Evolutionary conservation across 2,329 filamentous ascomycete genomes (phyloP).

Genomic region (Ilyonectria mors-panacis): DNA sequence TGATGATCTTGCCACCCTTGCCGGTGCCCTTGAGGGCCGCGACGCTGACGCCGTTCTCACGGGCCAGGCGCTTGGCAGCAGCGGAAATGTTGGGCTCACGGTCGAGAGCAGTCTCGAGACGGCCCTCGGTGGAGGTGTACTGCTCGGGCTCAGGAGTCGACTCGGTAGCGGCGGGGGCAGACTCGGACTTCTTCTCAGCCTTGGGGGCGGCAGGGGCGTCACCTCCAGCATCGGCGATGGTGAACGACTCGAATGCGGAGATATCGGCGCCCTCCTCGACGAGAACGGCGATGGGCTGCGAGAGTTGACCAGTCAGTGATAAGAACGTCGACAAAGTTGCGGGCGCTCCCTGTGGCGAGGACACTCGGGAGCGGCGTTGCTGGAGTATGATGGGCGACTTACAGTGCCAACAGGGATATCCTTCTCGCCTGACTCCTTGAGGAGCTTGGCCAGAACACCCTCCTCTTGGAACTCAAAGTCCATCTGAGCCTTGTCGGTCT

Average conservation of each 20-base stretch:
- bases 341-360: constrained; percentile 28
- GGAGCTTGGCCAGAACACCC: constrained; percentile 92
- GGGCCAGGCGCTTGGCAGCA: constrained; percentile 84
- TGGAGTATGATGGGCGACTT: constrained; percentile 61
- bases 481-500: constrained; percentile 99
- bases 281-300: constrained; percentile 93
- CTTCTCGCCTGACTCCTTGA: constrained; percentile 94
- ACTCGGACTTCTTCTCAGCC: constrained; percentile 75
- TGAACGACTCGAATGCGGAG: constrained; percentile 90
- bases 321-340: constrained; percentile 11
- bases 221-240: constrained; percentile 90
- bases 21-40: constrained; percentile 89
- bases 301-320: constrained; percentile 29
- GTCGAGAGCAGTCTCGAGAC: constrained; percentile 86
- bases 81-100: constrained; percentile 82
- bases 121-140: constrained; percentile 80
- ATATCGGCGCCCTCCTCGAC: constrained; percentile 93
- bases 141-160: constrained; percentile 74
- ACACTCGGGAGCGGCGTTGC: constrained; percentile 12
- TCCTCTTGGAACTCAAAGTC: constrained; percentile 99
- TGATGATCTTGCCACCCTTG: constrained; percentile 90
- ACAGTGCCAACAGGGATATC: constrained; percentile 95
- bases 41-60: constrained; percentile 86
- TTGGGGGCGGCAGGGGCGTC: constrained; percentile 77
- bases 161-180: constrained; percentile 63